Base-by-base conservation (phyloP, 768 basidiomycete genomes). In the Lentinus brumalis region DNA sequence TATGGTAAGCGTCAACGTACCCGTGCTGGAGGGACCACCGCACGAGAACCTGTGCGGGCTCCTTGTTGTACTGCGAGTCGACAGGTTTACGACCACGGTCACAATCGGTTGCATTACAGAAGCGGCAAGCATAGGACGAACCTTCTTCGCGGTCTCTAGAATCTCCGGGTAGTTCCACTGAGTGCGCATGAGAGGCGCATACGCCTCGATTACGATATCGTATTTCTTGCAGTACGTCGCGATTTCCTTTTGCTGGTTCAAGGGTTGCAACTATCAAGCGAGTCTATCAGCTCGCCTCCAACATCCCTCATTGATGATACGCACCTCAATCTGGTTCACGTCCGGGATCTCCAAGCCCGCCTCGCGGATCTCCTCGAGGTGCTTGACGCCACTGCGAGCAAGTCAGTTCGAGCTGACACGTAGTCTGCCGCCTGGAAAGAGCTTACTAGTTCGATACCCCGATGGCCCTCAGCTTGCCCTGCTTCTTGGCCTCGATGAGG, bases 11-110 rank as follows among this genome's bases (percentile, higher is more conserved):
- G 32, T 38, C 4, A 12, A 42, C 56, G 9, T n/a, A 57, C 89
- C 68, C 26, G 81, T 82, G 67, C 72, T 97, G 95, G 40, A 97
- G 75, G 35, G 92, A 95, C 92, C 94, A 97, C 29, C 96, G 84
- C 56, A 96, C 76, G n/a, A 97, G 81, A 46, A 96, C 79, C 68
- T 97, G 94, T 12, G 93, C 86, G 5, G 83, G 81, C 44, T 86
- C 83, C 56, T 84, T 83, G 39, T 74, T 72, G 64, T 86, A 73
- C 87, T 91, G 60, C 18, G 42, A n/a, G n/a, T n/a, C n/a, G n/a
- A n/a, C n/a, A n/a, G n/a, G n/a, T n/a, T n/a, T n/a, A n/a, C n/a
- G n/a, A n/a, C n/a, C n/a, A n/a, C n/a, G n/a, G n/a, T n/a, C n/a
- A n/a, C n/a, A n/a, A n/a, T n/a, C n/a, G n/a, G n/a, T n/a, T n/a